Conservation (phyloP, 495 filamentous ascomycete species). For the Aspergillus affinis region DNA sequence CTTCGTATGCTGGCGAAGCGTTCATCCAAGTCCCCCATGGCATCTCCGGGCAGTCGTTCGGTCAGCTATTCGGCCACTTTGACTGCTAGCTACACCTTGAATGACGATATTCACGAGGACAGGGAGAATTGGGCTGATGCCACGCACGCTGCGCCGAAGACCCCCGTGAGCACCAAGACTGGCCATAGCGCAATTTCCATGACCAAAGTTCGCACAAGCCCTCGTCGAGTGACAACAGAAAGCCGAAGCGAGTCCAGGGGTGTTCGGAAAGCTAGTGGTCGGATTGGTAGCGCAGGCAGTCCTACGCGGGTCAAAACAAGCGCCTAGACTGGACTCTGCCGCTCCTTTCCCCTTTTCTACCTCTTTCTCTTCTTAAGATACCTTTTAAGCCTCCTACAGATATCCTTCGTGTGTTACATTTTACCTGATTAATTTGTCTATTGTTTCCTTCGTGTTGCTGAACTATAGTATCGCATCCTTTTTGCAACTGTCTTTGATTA, state of each 20-base stretch:
- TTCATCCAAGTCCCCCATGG: conserved; percentile 51
- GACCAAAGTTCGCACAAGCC: conserved; percentile 71
- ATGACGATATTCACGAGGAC: conserved; percentile 45
- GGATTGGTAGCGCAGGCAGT: conserved; percentile 74
- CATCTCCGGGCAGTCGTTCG: conserved; percentile 47
- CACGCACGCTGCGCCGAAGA: conserved; percentile 55
- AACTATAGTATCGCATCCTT: conserved; percentile 20
- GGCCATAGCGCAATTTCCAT: conserved; percentile 66
- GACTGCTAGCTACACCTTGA: conserved; percentile 44
- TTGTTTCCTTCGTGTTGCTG: background rate
- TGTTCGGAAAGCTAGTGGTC: conserved; percentile 88
- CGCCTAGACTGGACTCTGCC: background rate
- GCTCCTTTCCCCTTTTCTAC: conserved; percentile 14
- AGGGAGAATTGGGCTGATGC: conserved; percentile 47
- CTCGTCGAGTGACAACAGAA: conserved; percentile 54
- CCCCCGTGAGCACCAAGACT: conserved; percentile 58
- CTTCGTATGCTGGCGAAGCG: conserved; percentile 67
- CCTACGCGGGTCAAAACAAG: conserved; percentile 31
- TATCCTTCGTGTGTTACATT: conserved; percentile 20
- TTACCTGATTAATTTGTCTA: conserved; percentile 4
- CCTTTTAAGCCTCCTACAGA: conserved; percentile 7
- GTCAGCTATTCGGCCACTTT: conserved; percentile 50
- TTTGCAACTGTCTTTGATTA: conserved; percentile 13
- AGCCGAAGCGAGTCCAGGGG: conserved; percentile 57
- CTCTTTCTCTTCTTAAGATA: conserved; percentile 8